Base-by-base conservation (phyloP, 2,329 filamentous ascomycete species). In the Clonostachys byssicola region DNA sequence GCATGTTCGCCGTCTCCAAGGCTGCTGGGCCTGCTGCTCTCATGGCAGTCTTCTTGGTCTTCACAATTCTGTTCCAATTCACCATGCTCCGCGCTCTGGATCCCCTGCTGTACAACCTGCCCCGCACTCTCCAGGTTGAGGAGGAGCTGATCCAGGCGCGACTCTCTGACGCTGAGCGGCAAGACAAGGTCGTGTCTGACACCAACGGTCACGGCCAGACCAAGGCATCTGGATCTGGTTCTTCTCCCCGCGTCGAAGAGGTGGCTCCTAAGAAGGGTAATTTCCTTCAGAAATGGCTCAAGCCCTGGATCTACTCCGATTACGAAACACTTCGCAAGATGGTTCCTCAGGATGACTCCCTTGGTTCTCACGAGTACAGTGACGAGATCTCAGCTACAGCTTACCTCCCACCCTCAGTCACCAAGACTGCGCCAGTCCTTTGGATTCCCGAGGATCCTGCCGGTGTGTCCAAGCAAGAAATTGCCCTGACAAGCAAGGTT, bases 371-470 rank as follows among this genome's bases (percentile, higher is more conserved):
- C 44, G 60, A 77, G 33, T 92, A 94, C 61, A 63, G 80, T 1
- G 71, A 77, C 0, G 77, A 86, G 48, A 67, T 81, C 1, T 84
- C 86, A 61, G 67, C 73, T 8, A 75, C 86, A 46, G 88, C 88
- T 0, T 94, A 90, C 66, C 81, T 76, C 65, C 83, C 89, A 53
- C 87, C 89, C 0, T 78, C 85, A 9, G 81, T 89, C 60, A 80
- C 70, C 40, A 71, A 76, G 44, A 68, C 75, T 39, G 68, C 80
- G 0, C 85, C 86, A 5, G 69, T 83, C 8, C 72, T 94, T 33
- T 94, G 89, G 89, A 83, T 94, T 30, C 88, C 89, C 2, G 75
- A 78, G 46, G 89, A 94, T 60, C 71, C 75, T 2, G 76, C 80
- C 23, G 86, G 87, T 20, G 78, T 92, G 36, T 86, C 81, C 49